These are phyloP conservation scores for Boletus holoroseus DNA, from an alignment of 1,284 basidiomycete species.

Conservation along the genomic window DNA sequence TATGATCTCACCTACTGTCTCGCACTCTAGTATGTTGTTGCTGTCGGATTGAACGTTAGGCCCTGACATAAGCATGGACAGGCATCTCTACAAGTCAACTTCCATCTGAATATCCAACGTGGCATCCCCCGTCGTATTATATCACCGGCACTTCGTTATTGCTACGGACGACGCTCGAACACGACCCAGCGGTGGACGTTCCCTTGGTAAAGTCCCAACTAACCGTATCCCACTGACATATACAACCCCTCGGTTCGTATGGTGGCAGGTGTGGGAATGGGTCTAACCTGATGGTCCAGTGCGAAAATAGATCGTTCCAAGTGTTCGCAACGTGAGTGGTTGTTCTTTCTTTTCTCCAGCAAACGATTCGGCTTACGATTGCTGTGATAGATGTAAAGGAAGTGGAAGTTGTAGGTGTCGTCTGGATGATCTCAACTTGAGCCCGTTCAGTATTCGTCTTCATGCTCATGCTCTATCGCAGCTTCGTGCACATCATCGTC, in stretches of 20 bases:
- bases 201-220: not conserved
- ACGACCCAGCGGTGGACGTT: constrained; percentile 35
- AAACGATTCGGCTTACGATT: too few species aligned
- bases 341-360: not conserved
- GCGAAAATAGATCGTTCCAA: constrained; percentile 56
- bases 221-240: not conserved
- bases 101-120: constrained; percentile 5
- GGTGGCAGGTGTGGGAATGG: constrained; percentile 60
- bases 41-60: not conserved
- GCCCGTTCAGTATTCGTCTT: not conserved
- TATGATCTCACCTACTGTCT: too few species aligned
- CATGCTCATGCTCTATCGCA: not conserved
- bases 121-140: constrained; percentile 14
- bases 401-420: constrained; percentile 10
- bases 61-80: not conserved
- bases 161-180: constrained; percentile 13
- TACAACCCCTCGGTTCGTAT: not conserved
- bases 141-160: constrained; percentile 5
- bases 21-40: too few species aligned
- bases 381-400: not conserved
- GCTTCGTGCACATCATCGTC: constrained; percentile 1
- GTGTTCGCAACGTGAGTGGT: constrained; percentile 31
- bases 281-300: constrained; percentile 51
- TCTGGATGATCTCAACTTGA: not conserved
- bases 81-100: not conserved